Base-by-base conservation (phyloP, 2,329 filamentous ascomycete genomes). In the Epichloe amarillans region DNA sequence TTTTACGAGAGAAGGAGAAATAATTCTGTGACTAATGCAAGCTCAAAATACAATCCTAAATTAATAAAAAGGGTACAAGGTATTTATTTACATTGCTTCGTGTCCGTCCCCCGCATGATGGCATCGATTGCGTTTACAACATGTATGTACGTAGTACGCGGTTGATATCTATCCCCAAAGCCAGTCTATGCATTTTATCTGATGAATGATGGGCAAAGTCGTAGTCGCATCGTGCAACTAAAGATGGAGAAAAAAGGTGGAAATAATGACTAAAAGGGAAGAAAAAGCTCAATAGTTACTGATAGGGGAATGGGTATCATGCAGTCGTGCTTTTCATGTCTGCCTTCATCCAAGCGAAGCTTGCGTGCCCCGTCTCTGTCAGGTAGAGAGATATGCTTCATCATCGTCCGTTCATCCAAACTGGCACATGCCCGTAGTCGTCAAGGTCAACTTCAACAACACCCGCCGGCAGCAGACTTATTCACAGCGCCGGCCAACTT, bases 391-490 rank as follows among this genome's bases (percentile, higher is more conserved):
- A 42, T 33, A 12, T 44, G n/a, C 17, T 23, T 38, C 40, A 33
- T 44, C 21, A n/a, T 14, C 14, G 41, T 44, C 23, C 23, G 17
- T 44, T 44, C 30, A 14, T 44, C 33, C 21, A 35, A 35, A 21
- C 33, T 30, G 23, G 26, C 41, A 15, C 23, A 14, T 15, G 33
- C 33, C 15, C 14, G 15, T 33, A 12, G 14, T 15, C 15, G 14
- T 33, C 14, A 15, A 14, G 23, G 12, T n/a, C 15, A 14, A n/a
- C 40, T 15, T 70, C 60, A 79, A 57, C 76, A 80, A 57, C 76
- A 79, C 3, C 72, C 70, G 8, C 69, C 69, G 12, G 60, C 66
- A 14, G 63, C 57, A 8, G 64, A 64, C 57, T 70, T 72, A 49
- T 55, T 64, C 6, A 66, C 65, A 11, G 70, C 62, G 10, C 57